A percentile compares a stretch with the other conserved stretches of the same genome.
These are phyloP conservation scores for Tuber aestivum DNA, from an alignment of 495 filamentous ascomycete species.

Conservation along the genomic window DNA sequence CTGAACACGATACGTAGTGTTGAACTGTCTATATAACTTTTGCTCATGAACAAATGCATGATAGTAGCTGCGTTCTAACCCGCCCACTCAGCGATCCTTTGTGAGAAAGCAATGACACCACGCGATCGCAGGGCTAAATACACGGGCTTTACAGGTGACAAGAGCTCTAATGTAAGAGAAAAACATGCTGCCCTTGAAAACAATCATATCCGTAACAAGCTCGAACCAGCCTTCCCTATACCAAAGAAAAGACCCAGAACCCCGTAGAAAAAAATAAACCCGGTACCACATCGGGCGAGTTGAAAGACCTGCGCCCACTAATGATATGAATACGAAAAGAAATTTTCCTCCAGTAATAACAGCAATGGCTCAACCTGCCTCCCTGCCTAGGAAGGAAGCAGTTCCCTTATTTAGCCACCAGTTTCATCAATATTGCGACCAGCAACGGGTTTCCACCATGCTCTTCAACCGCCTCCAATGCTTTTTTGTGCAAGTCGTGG, in stretches of 20 bases:
- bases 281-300: not conserved
- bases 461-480: conserved; percentile 59
- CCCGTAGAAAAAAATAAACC: conserved; percentile 13
- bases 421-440: conserved; percentile 28
- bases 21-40: not conserved
- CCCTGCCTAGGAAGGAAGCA: conserved; percentile 10
- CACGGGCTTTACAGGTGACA: not conserved
- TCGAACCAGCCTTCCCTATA: not conserved
- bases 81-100: not conserved
- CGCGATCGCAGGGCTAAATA: not conserved
- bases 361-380: not conserved
- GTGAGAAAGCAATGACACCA: not conserved
- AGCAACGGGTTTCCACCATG: conserved; percentile 51
- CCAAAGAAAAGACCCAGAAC: conserved; percentile 8
- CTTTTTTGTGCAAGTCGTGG: conserved; percentile 58
- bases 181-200: not conserved
- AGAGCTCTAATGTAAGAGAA: not conserved
- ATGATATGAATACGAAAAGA: not conserved
- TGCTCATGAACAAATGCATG: not conserved
- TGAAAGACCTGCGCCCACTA: not conserved
- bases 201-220: not conserved
- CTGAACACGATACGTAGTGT: not conserved
- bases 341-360: not conserved
- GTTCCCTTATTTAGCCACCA: conserved; percentile 26
- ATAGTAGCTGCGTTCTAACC: not conserved